phyloP scores from a whole-genome alignment of 1,284 basidiomycete genomes.

The Cryptococcus sp. region DNA sequence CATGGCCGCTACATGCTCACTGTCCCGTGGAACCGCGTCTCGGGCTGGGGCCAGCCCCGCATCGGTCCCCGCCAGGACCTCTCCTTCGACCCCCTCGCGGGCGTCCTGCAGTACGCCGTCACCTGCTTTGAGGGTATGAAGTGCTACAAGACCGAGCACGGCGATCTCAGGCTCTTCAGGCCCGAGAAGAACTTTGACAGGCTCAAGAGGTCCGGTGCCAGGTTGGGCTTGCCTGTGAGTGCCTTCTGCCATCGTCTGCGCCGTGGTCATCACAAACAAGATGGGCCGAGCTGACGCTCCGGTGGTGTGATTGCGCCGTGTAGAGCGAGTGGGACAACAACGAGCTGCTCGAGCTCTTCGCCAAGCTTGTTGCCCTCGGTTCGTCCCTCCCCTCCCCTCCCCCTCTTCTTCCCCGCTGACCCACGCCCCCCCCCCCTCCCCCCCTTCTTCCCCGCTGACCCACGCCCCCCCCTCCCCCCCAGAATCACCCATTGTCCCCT shows the following conservation, averaged over 20 bases:
- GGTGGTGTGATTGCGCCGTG: no score
- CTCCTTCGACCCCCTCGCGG: constrained; percentile 41
- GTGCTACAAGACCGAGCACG: constrained; percentile 46
- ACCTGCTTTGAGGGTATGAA: constrained; percentile 51
- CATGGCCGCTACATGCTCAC: constrained; percentile 42
- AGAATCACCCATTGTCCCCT: constrained; percentile 36
- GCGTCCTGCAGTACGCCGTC: constrained; percentile 46
- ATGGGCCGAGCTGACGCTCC: not conserved
- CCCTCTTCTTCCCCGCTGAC: no score
- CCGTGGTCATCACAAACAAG: no score
- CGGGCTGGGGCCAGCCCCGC: constrained; percentile 46
- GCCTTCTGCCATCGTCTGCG: not conserved
- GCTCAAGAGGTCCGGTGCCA: constrained; percentile 42
- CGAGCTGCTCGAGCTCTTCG: constrained; percentile 39
- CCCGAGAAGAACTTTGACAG: constrained; percentile 45
- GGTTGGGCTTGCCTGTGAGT: constrained; percentile 45
- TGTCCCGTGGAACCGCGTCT: constrained; percentile 37
- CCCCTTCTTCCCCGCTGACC: no score
- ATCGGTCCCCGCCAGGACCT: constrained; percentile 37
- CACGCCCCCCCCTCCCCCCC: not conserved
- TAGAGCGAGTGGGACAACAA: constrained; percentile 45
- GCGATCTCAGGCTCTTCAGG: constrained; percentile 42
- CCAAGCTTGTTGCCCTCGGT: constrained; percentile 43
- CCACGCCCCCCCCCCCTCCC: no score
- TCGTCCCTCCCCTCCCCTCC: constrained; percentile 4